These are phyloP conservation scores for Salix udensis DNA, from an alignment of 345 rosid genomes.

Conservation along the genomic window DNA sequence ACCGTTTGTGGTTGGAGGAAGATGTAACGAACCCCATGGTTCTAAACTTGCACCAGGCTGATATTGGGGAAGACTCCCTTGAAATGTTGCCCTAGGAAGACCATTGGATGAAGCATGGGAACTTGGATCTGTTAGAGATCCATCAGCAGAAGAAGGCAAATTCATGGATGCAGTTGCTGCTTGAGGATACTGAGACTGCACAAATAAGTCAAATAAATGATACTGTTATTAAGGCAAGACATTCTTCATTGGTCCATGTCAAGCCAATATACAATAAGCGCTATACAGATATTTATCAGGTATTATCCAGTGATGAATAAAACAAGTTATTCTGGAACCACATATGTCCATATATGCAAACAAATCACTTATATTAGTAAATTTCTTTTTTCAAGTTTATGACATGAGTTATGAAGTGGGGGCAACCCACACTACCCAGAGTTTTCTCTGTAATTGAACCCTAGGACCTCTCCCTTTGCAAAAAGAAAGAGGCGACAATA, in stretches of 20 bases:
- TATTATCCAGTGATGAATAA: not conserved
- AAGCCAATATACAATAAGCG: not conserved
- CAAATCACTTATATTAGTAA: not conserved
- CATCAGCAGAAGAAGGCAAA: conserved; percentile 32
- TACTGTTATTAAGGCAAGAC: not conserved
- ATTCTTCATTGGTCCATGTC: not conserved
- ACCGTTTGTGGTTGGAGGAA: conserved; percentile 22
- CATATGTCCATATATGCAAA: not conserved
- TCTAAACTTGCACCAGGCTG: conserved; percentile 32
- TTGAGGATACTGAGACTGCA: conserved; percentile 44
- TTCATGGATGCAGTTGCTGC: conserved; percentile 22
- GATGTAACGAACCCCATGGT: conserved; percentile 29
- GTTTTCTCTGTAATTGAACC: not conserved
- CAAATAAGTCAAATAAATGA: not conserved
- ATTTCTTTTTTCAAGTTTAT: not conserved
- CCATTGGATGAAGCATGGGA: conserved; percentile 23
- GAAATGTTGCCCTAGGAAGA: conserved; percentile 28
- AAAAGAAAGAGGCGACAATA: not conserved
- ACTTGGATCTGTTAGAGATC: conserved; percentile 20
- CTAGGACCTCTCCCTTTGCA: not conserved
- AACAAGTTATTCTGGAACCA: not conserved
- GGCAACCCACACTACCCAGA: not conserved
- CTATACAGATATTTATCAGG: not conserved
- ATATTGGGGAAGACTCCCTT: conserved; percentile 31
- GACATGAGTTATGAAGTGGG: not conserved